phyloP scores from a whole-genome alignment of 441 rosid species.

The Melastoma candidum region DNA sequence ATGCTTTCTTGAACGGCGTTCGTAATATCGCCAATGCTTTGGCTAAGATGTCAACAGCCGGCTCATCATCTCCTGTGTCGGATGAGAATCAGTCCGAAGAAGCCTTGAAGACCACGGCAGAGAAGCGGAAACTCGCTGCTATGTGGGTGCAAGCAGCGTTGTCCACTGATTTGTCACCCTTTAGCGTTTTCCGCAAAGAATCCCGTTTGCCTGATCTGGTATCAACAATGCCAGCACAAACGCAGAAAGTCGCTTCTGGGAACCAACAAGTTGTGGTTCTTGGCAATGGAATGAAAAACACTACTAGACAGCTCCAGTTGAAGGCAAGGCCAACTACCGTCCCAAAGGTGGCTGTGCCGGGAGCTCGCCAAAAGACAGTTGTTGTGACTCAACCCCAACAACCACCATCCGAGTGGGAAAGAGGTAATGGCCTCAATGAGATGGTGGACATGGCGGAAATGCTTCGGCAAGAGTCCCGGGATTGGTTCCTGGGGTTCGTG shows the following conservation, averaged over 20 bases:
- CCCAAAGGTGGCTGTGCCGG: constrained; percentile 70
- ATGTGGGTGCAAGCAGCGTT: constrained; percentile 93
- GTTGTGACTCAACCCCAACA: constrained; percentile 28
- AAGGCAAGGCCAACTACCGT: constrained; percentile 42
- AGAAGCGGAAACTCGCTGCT: constrained; percentile 57
- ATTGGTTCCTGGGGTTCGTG: constrained; percentile 86
- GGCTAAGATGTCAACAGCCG: constrained; percentile 30
- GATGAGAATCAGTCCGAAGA: constrained; percentile 49
- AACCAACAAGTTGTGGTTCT: constrained; percentile 42
- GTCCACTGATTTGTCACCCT: constrained; percentile 64
- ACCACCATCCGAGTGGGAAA: constrained; percentile 63
- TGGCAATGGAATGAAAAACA: constrained; percentile 41
- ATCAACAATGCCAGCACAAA: constrained; percentile 21
- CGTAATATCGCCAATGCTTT: constrained; percentile 48
- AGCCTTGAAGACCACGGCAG: constrained; percentile 45
- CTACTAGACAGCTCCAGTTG: constrained; percentile 35
- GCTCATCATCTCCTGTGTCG: constrained; percentile 40
- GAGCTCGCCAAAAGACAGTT: constrained; percentile 52
- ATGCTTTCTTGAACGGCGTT: constrained; percentile 47
- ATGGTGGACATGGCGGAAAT: constrained; percentile 65
- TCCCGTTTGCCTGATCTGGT: constrained; percentile 5
- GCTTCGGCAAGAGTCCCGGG: constrained; percentile 66
- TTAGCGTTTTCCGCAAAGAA: constrained; percentile 58
- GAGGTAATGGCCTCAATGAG: constrained; percentile 60
- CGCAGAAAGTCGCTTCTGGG: constrained; percentile 23